A percentile compares a stretch with the other conserved stretches of the same genome.
Evolutionary conservation across 345 rosid genomes (phyloP).

Genomic region (Erysimum cheiranthoides): DNA sequence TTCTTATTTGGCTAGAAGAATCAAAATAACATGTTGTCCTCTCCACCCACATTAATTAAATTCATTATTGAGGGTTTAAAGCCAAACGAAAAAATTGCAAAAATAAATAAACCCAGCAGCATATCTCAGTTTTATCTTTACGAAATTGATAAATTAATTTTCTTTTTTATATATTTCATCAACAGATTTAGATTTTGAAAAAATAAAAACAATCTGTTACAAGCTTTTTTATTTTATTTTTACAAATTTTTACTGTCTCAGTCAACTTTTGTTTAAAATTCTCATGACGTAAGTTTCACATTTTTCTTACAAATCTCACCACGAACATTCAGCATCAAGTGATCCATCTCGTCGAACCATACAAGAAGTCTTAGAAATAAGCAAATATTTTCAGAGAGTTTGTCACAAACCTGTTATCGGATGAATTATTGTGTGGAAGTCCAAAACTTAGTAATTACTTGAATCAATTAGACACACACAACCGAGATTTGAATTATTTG

Average conservation of each 20-base stretch:
- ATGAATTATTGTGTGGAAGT: background rate
- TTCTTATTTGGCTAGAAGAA: background rate
- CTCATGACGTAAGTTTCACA: no score
- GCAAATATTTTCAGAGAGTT: background rate
- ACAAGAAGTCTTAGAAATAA: background rate
- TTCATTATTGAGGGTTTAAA: slow-evolving; percentile 2
- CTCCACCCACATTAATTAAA: background rate
- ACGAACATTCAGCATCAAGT: no score
- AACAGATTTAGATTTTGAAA: no score
- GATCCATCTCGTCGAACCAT: background rate
- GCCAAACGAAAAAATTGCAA: background rate
- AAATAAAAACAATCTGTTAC: no score
- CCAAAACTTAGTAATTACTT: background rate
- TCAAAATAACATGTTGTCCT: slow-evolving; percentile 21
- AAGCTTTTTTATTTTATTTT: no score
- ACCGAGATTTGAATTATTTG: background rate
- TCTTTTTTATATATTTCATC: no score
- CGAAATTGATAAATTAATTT: no score
- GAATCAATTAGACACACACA: background rate
- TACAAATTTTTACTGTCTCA: no score
- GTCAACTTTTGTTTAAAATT: no score
- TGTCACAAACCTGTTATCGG: background rate
- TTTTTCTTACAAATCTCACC: no score
- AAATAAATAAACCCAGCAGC: background rate
- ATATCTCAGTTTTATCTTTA: background rate